Base-by-base conservation (phyloP, 202 grass and related monocot species). In the Sporobolus alterniflorus region DNA sequence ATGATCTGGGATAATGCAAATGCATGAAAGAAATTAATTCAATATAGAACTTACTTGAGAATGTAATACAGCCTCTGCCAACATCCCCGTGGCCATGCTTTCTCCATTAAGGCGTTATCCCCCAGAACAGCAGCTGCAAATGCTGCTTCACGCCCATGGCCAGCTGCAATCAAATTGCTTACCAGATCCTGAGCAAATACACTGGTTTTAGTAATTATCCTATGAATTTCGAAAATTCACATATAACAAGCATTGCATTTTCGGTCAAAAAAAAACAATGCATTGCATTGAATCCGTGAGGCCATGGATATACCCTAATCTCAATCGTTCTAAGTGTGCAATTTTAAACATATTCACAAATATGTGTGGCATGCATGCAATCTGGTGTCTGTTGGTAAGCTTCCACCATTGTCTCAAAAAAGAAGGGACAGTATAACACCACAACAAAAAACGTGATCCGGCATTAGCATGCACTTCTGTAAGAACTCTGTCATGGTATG, bases 61-160 rank as follows among this genome's bases (percentile, higher is more conserved):
- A 90, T 99, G 96, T 73, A 99, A 86, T 79, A 99, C 96, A 47
- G 93, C 91, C 78, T 99, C 96, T 14, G 93, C 87, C 48, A 99
- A 73, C 96, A 99, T 99, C 73, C 93, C 96, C 71, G 96, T 99
- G 74, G 89, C 96, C 96, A 99, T 75, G 96, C 91, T 85, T 99
- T 99, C 79, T 96, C 96, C 96, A 99, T 99, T 61, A 99, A 83
- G 14, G 93, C 70, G 60, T 96, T 99, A 88, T 99, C 96, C 60
- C 96, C 96, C 14, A 99, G 87, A 78, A 99, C 87, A 48, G 96
- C 93, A 64, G 91, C 91, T 78, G 96, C 89, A 96, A 99, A 99
- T 69, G 96, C 96, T 78, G 93, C 96, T 90, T 99, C 93, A n/a
- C 88, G 85, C 21, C 96, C 96, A 90, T 99, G 93, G 18, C 96